Evolutionary conservation across 2,329 filamentous ascomycete genomes (phyloP), one percentile per base, ranked within the genome.

Genomic region (Beauveria asiatica): DNA sequence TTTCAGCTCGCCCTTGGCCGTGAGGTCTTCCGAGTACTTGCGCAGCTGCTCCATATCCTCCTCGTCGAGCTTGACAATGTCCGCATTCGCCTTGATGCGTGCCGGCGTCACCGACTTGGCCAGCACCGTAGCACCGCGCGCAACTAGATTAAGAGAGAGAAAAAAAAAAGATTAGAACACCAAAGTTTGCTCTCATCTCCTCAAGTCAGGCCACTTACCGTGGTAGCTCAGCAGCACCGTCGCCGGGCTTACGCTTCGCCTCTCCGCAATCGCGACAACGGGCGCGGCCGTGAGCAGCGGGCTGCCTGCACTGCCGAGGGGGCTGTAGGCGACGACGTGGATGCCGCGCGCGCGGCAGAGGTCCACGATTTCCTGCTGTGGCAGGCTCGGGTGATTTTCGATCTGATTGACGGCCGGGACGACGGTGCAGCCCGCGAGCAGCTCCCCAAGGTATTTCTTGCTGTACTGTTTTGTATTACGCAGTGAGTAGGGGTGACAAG

Each of bases 221-320:
- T 91, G 87, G 69, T 89, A 91, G 71, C 86, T 89, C 62, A 92
- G 72, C 57, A 91, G 74, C 2, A 92, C 78, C 1, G 82, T 81
- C 0, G 81, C 80, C n/a, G 86, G 78, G 67, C 79, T 80, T 37
- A 82, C 79, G 41, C 82, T 76, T 67, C 84, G 82, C 74, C 85
- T 84, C 71, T 86, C 80, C 21, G 88, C 83, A 57, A 88, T 76
- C 72, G 84, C 79, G 55, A 86, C 75, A 41, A 86, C 79, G 1
- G 83, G 80, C 69, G 83, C 85, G 60, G 84, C 83, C 63, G 81
- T 80, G 67, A 89, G 76, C 62, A 89, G 76, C 57, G 87, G 86
- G 13, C 84, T 81, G 50, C 84, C 83, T 5, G 85, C 83, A 74
- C 80, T 83, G 42, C 84, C 84, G 0, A 87, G 75, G n/a, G 83